Base-by-base conservation (phyloP, 805 yeast genomes). In the Hanseniaspora taiwanica region DNA sequence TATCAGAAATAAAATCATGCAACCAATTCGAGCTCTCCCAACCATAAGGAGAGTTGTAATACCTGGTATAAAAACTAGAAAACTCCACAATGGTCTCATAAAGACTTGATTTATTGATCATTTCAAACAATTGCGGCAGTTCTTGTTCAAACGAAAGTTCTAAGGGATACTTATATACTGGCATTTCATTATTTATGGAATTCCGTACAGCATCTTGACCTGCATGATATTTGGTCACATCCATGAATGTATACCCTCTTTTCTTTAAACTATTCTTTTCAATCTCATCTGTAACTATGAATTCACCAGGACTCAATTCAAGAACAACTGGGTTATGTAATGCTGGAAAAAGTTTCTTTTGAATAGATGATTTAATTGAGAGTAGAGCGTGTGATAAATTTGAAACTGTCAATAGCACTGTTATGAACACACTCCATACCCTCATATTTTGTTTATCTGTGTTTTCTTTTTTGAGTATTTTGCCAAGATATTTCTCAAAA, bases 41-140 rank as follows among this genome's bases (percentile, higher is more conserved):
- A 0, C 96, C 96, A n/a, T 69, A 53, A 20, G 72, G 68, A 1
- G 83, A 72, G 55, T 79, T 78, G 62, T 83, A 84, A 56, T 79
- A 82, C 42, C 96, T 69, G 16, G 86, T 78, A 58, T 64, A 73
- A 55, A 83, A 84, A 32, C 81, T 71, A 4, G 87, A 65, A 53
- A 84, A 76, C 37, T 68, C 60, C 17, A 74, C 72, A 57, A 85
- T 66, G 48, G 72, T 72, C 20, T 60, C 59, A 50, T 70, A 62
- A 62, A 81, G 68, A 25, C 59, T 55, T 12, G 58, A 63, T 40
- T 59, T 60, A 46, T 71, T 66, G 42, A 84, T 72, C 3, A 64
- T 43, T 6, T 55, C 49, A 34, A 67, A 53, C 33, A 79, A 54
- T 4, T 59, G 48, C 1, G 55, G 45, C 12, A 82, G 72, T 9